These are phyloP conservation scores for Zasmidium cellare DNA, from an alignment of 2,329 filamentous ascomycete genomes.

Conservation along the genomic window DNA sequence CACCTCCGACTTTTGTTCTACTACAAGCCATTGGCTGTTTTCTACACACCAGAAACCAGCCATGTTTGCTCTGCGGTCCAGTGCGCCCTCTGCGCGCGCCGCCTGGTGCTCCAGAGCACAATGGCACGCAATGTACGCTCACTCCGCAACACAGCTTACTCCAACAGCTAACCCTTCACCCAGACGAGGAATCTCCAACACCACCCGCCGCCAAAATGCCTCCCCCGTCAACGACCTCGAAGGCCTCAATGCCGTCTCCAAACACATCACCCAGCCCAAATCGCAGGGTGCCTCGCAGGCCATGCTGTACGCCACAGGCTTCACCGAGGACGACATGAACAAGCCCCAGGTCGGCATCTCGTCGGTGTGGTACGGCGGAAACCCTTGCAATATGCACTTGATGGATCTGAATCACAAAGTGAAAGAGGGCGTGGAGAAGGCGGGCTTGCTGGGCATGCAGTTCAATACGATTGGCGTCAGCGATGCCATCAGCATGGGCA, in stretches of 20 bases:
- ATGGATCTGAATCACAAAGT: conserved; percentile 83
- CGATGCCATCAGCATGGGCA: conserved; percentile 98
- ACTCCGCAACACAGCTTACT: neutral
- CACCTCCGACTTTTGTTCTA: neutral
- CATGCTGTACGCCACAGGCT: conserved; percentile 95
- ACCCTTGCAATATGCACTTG: conserved; percentile 99
- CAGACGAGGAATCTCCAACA: conserved; percentile 23
- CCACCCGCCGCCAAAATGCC: conserved; percentile 22
- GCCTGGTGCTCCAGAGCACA: conserved; percentile 21
- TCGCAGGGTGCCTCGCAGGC: conserved; percentile 97
- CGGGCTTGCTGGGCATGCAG: conserved; percentile 84
- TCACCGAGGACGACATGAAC: conserved; percentile 83
- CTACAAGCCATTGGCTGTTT: neutral
- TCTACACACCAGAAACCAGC: neutral
- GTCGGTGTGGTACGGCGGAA: conserved; percentile 96
- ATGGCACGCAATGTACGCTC: conserved; percentile 22
- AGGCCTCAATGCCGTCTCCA: conserved; percentile 78
- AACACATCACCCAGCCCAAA: conserved; percentile 90
- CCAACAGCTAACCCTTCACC: conserved; percentile 4
- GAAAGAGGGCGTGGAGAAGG: conserved; percentile 68
- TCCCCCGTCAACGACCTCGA: conserved; percentile 24
- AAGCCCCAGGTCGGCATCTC: conserved; percentile 98
- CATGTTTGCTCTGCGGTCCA: conserved; percentile 15
- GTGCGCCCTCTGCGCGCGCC: conserved; percentile 15
- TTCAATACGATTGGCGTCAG: conserved; percentile 99